These are phyloP conservation scores for Brasenia schreberi DNA, from an alignment of 164 flowering plant species.

Conservation along the genomic window DNA sequence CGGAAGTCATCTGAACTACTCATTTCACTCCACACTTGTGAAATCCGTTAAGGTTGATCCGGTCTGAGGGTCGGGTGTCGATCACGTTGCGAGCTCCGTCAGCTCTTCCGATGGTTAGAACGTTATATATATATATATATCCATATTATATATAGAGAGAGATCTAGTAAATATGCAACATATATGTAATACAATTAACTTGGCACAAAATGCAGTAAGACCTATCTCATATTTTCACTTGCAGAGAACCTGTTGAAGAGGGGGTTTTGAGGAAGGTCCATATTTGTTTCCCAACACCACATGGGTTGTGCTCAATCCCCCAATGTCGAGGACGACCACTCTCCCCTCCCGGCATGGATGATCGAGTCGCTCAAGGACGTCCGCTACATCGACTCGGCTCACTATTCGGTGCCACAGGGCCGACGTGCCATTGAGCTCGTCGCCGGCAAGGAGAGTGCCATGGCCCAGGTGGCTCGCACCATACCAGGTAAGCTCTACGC, in stretches of 20 bases:
- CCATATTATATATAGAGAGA: no score
- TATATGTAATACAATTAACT: no score
- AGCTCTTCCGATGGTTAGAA: no score
- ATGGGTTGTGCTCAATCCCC: constrained; percentile 74
- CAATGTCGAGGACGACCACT: constrained; percentile 64
- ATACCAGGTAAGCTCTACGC: constrained; percentile 27
- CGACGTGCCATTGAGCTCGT: constrained; percentile 64
- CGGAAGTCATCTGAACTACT: no score
- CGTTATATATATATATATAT: no score
- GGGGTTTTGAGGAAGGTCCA: constrained; percentile 80
- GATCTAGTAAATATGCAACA: no score
- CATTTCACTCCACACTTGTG: no score
- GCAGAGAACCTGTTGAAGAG: constrained; percentile 69
- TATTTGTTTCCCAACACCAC: constrained; percentile 49
- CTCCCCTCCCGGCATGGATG: constrained; percentile 77
- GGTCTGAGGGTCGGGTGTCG: no score
- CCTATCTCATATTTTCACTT: background rate
- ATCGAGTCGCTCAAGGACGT: constrained; percentile 80
- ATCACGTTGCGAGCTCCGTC: no score
- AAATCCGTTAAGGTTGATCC: no score
- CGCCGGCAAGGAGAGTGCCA: constrained; percentile 73
- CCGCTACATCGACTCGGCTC: constrained; percentile 54
- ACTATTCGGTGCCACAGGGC: constrained; percentile 60
- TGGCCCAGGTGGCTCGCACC: constrained; percentile 54
- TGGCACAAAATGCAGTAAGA: no score